Evolutionary conservation across 768 basidiomycete genomes (phyloP).

Genomic region (Scleroderma citrinum): DNA sequence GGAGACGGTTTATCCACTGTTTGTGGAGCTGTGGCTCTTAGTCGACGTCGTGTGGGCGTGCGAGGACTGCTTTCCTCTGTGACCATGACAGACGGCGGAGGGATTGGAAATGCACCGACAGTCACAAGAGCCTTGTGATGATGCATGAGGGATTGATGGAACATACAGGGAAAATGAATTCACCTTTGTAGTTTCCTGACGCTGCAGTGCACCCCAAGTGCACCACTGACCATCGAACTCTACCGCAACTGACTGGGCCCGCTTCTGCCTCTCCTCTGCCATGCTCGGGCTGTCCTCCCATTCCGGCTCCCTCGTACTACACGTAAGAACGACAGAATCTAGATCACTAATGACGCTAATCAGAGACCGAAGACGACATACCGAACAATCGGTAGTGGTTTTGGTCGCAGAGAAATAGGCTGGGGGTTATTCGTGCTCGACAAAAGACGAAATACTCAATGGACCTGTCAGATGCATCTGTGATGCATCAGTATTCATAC

Average conservation of each 20-base stretch:
- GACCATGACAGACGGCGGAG: conserved; percentile 18
- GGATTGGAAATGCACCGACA: background rate
- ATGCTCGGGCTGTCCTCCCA: conserved; percentile 41
- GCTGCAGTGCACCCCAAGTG: conserved; percentile 13
- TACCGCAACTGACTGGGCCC: conserved; percentile 36
- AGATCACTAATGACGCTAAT: background rate
- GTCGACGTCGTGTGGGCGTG: background rate
- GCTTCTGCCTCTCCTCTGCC: conserved; percentile 38
- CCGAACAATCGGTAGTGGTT: conserved; percentile 36
- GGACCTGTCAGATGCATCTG: background rate
- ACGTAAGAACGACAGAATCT: background rate
- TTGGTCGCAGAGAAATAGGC: conserved; percentile 39
- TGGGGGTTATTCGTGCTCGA: conserved; percentile 30
- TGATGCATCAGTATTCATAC: background rate
- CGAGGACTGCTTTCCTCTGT: conserved; percentile 13
- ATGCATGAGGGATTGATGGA: conserved; percentile 7
- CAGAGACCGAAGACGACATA: conserved; percentile 17
- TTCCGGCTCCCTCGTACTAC: conserved; percentile 45
- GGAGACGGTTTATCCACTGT: conserved; percentile 11
- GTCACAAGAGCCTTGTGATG: conserved; percentile 9
- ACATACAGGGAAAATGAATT: background rate
- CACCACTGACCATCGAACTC: conserved; percentile 27
- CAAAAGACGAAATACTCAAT: conserved; percentile 44
- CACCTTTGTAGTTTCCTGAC: conserved; percentile 15
- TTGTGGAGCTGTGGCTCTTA: background rate